Percentiles rank a stretch among this genome's conserved stretches.
Evolutionary conservation across 2,329 filamentous ascomycete species (phyloP).

Genomic region (Cercospora sp.): DNA sequence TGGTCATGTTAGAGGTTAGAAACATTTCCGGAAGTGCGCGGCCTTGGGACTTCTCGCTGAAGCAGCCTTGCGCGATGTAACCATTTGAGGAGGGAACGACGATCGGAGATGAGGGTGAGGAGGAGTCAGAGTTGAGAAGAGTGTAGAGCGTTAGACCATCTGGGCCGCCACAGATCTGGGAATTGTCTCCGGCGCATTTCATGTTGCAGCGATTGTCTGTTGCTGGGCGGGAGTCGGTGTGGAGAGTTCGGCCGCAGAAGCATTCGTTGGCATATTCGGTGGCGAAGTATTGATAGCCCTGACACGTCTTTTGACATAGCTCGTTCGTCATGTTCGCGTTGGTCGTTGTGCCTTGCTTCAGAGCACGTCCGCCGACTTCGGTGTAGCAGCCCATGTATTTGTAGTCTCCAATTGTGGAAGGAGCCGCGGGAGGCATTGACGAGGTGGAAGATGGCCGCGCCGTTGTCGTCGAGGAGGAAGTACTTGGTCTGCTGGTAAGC

Average conservation of each 20-base stretch:
- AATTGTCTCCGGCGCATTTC: constrained; percentile 28
- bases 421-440: constrained; percentile 15
- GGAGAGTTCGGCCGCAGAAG: constrained; percentile 25
- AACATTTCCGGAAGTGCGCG: constrained; percentile 31
- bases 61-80: constrained; percentile 35
- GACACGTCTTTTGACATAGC: constrained; percentile 36
- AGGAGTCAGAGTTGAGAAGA: constrained; percentile 3
- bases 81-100: constrained; percentile 21
- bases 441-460: background rate
- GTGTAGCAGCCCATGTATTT: constrained; percentile 31
- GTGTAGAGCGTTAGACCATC: constrained; percentile 12
- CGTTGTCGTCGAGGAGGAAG: background rate
- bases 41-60: constrained; percentile 27
- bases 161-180: constrained; percentile 31
- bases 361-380: constrained; percentile 36
- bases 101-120: constrained; percentile 15
- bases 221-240: constrained; percentile 10
- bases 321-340: constrained; percentile 43
- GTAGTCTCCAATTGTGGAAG: constrained; percentile 20
- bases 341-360: constrained; percentile 29
- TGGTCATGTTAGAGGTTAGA: constrained; percentile 28
- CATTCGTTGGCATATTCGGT: constrained; percentile 42
- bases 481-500: background rate
- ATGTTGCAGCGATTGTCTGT: constrained; percentile 28
- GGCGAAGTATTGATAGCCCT: constrained; percentile 40